Evolutionary conservation across 352 stramenopile genomes (phyloP), one percentile per base, ranked within the genome.

Genomic region (Globisporangium recalcitrans): DNA sequence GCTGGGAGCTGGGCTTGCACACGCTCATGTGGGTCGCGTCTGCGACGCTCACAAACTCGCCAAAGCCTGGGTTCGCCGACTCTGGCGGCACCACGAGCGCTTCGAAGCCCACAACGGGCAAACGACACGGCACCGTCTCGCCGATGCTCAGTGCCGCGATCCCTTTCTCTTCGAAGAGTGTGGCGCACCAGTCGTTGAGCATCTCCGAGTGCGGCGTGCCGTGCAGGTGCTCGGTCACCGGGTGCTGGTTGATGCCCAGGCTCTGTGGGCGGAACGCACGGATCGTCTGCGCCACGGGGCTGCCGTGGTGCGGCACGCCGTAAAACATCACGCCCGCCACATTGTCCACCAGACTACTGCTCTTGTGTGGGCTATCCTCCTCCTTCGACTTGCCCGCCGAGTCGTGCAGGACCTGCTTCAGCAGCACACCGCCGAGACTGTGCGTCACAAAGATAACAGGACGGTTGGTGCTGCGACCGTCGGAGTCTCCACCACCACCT

Each of bases 381-480:
- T 44, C 14, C 2, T 44, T 44, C 3, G 14, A 14, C 36, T 44
- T 44, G 13, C 56, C 62, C 1, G 70, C 53, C 1, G 78, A 78
- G 46, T 90, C 74, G 27, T 90, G 67, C 24, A 95, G 73, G 54
- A 95, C 75, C 61, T 95, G 82, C 63, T 95, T 95, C 10, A 95
- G 61, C 32, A 95, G 61, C 6, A 93, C 72, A 7, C 85, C 85
- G n/a, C 85, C 85, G n/a, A 95, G 77, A 63, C 80, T 91, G 62
- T 95, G 85, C 5, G 84, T 92, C 42, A 95, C 82, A 68, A 95
- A 95, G 11, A 93, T 74, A 8, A 95, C 82, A 0, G 85, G 85
- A 8, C 83, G 81, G 29, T 79, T 69, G 34, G 21, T 29, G 32
- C 10, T 38, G 10, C 32, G 13, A 38, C 32, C 32, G 32, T 44